phyloP scores from a whole-genome alignment of 768 basidiomycete species.

The Collybiopsis luxurians region DNA sequence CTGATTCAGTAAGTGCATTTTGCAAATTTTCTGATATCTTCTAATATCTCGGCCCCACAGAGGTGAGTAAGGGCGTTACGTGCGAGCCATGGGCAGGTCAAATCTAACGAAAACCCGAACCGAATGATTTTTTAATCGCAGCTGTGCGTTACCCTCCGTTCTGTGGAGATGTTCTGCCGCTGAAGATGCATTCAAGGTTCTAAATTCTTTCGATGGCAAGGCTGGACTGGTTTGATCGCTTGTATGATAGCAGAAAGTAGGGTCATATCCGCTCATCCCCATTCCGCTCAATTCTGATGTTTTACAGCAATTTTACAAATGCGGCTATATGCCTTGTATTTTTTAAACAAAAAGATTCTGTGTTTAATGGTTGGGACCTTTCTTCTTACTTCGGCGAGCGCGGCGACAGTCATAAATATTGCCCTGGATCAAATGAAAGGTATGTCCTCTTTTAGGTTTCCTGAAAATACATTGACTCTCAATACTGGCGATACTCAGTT shows the following conservation, averaged over 20 bases:
- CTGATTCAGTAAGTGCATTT: slow-evolving; percentile 32
- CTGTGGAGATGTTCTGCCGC: too few relatives aligned
- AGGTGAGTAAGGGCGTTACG: too few relatives aligned
- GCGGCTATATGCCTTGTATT: slow-evolving; percentile 62
- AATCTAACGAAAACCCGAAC: too few relatives aligned
- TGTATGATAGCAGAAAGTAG: slow-evolving; percentile 55
- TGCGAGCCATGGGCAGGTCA: too few relatives aligned
- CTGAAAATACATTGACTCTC: too few relatives aligned
- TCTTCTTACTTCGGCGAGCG: slow-evolving; percentile 33
- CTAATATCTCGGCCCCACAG: background rate
- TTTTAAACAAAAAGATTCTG: slow-evolving; percentile 48
- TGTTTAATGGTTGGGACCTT: slow-evolving; percentile 42
- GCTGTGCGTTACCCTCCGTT: slow-evolving; percentile 10
- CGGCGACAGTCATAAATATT: slow-evolving; percentile 47
- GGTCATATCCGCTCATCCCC: slow-evolving; percentile 9
- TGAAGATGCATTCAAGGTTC: slow-evolving; percentile 26
- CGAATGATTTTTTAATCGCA: slow-evolving; percentile 26
- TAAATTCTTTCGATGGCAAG: slow-evolving; percentile 56
- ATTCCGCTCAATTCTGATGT: background rate
- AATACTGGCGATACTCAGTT: too few relatives aligned
- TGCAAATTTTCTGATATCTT: background rate
- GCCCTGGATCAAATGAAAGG: slow-evolving; percentile 25
- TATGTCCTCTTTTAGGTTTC: background rate
- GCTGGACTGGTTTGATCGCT: slow-evolving; percentile 53
- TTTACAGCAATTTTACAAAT: slow-evolving; percentile 55